Evolutionary conservation across 2,329 filamentous ascomycete genomes (phyloP).

Genomic region (Pseudomassariella vexata): DNA sequence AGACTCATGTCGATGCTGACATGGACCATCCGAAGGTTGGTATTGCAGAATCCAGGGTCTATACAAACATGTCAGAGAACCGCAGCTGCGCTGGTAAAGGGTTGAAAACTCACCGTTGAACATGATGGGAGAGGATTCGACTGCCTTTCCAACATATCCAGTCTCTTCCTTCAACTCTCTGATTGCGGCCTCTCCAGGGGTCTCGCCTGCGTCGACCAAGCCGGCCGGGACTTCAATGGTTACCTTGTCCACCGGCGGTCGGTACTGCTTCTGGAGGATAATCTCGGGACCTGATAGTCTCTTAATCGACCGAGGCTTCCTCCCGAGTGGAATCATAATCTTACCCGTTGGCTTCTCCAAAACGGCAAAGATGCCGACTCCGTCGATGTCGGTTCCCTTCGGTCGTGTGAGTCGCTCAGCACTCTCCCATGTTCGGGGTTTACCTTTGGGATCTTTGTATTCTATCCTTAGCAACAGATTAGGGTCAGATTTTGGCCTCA

Average conservation of each 20-base stretch:
- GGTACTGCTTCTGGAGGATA: conserved; percentile 62
- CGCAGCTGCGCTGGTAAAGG: background rate
- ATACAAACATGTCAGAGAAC: background rate
- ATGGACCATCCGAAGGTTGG: conserved; percentile 65
- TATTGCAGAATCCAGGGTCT: conserved; percentile 62
- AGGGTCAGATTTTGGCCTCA: background rate
- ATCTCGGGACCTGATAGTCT: conserved; percentile 40
- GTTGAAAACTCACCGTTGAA: conserved; percentile 20
- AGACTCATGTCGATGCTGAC: conserved; percentile 64
- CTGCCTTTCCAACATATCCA: conserved; percentile 51
- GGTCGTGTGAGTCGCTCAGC: conserved; percentile 66
- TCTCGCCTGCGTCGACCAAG: conserved; percentile 57
- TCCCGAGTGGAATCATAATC: background rate
- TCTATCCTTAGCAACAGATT: conserved; percentile 38
- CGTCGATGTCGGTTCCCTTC: conserved; percentile 56
- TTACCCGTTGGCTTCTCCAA: conserved; percentile 46
- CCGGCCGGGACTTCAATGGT: conserved; percentile 62
- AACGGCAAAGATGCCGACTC: conserved; percentile 68
- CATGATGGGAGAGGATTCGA: conserved; percentile 37
- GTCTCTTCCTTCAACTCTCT: conserved; percentile 63
- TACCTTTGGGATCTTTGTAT: conserved; percentile 59
- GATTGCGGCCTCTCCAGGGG: conserved; percentile 53
- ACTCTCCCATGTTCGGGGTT: conserved; percentile 62
- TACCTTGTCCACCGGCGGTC: conserved; percentile 54
- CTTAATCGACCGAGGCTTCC: conserved; percentile 1